These are phyloP conservation scores for Xerocomus spinulosus DNA, from an alignment of 768 basidiomycete species.

Conservation along the genomic window DNA sequence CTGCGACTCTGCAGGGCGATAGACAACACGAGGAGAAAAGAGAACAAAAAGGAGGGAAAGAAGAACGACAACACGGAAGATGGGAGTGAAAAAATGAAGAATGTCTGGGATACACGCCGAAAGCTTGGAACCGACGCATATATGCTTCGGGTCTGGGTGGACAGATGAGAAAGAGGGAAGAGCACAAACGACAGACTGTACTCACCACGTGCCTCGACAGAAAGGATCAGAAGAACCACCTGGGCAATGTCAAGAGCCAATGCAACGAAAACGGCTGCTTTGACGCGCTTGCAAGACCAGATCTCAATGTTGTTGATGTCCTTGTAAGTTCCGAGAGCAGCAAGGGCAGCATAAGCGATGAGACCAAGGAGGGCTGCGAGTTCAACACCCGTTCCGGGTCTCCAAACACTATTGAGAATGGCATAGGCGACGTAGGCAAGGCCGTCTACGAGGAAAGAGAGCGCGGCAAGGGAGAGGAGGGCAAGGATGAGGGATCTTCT, in stretches of 20 bases:
- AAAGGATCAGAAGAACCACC: constrained; percentile 48
- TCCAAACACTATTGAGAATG: constrained; percentile 65
- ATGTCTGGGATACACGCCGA: constrained; percentile 32
- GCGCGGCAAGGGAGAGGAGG: constrained; percentile 62
- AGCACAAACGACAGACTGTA: constrained; percentile 4
- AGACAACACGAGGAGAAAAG: constrained; percentile 59
- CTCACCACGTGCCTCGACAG: constrained; percentile 34
- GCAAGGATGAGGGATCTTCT: constrained; percentile 72
- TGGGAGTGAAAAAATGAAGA: constrained; percentile 52
- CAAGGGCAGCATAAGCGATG: constrained; percentile 64
- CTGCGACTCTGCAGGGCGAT: constrained; percentile 35
- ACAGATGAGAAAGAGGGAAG: neutral
- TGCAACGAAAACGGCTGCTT: constrained; percentile 47
- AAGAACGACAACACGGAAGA: constrained; percentile 62
- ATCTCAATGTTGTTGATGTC: constrained; percentile 66
- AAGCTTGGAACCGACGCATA: constrained; percentile 22
- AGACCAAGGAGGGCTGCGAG: constrained; percentile 65
- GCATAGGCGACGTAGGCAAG: constrained; percentile 62
- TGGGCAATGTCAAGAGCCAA: constrained; percentile 58
- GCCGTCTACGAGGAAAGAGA: constrained; percentile 77
- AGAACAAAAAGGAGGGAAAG: constrained; percentile 57
- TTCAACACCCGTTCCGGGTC: constrained; percentile 56
- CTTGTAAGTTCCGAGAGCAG: constrained; percentile 75
- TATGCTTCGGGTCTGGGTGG: constrained; percentile 14
- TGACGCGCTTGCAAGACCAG: constrained; percentile 61